These are phyloP conservation scores for Xylaria bambusicola DNA, from an alignment of 495 filamentous ascomycete species.

Conservation along the genomic window DNA sequence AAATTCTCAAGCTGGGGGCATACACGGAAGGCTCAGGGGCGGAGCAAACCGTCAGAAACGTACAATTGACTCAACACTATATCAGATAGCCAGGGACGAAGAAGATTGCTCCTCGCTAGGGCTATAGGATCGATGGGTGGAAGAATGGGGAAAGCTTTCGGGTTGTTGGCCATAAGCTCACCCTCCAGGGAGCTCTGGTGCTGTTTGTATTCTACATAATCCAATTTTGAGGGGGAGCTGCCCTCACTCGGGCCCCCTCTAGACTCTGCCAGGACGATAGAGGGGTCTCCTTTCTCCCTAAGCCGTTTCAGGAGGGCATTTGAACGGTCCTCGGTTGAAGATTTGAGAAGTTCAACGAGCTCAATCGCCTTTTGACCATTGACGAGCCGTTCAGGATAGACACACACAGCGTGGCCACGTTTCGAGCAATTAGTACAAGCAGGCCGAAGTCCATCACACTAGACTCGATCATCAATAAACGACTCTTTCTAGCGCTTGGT, in stretches of 20 bases:
- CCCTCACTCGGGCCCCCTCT: not conserved
- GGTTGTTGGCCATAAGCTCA: conserved; percentile 16
- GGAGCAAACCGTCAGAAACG: not conserved
- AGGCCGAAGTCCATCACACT: conserved; percentile 13
- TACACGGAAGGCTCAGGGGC: not conserved
- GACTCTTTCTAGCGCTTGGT: not conserved
- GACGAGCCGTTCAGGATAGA: conserved; percentile 7
- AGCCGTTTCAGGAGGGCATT: conserved; percentile 4
- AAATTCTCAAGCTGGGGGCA: too few species aligned
- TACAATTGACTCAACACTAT: not conserved
- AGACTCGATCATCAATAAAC: not conserved
- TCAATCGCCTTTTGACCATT: conserved; percentile 12
- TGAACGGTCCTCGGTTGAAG: conserved; percentile 3
- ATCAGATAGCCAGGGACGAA: not conserved
- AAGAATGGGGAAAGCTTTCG: conserved; percentile 8
- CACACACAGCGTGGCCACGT: not conserved
- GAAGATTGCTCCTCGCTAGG: conserved; percentile 1
- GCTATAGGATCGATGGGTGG: not conserved
- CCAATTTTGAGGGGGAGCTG: not conserved
- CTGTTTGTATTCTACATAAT: too few species aligned
- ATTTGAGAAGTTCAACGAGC: conserved; percentile 4
- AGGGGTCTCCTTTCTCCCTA: not conserved
- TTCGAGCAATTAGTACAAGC: conserved; percentile 4
- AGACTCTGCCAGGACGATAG: not conserved
- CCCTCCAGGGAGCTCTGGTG: conserved; percentile 7